Conservation (phyloP, 2,329 filamentous ascomycete species). For the Diplodia corticola region DNA sequence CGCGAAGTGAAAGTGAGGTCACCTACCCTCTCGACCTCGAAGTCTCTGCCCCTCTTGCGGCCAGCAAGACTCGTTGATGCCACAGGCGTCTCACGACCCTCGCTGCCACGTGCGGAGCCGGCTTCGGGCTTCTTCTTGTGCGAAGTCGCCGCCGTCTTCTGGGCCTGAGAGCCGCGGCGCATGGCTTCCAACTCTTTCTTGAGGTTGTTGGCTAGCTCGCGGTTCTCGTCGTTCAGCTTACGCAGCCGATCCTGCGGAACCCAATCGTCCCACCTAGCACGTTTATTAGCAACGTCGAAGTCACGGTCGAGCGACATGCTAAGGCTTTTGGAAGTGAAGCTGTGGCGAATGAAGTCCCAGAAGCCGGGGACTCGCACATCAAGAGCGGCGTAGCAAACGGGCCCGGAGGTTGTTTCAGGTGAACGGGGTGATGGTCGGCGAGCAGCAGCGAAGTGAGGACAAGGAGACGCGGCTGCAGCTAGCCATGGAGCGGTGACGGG, state of each 20-base stretch:
- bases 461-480: conserved; percentile 3
- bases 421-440: conserved; percentile 21
- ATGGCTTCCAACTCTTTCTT: conserved; percentile 66
- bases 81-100: conserved; percentile 68
- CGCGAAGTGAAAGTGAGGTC: conserved; percentile 18
- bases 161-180: conserved; percentile 44
- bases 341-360: neutral
- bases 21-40: conserved; percentile 76
- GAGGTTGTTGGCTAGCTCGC: conserved; percentile 77
- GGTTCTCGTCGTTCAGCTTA: conserved; percentile 93
- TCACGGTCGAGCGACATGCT: conserved; percentile 4
- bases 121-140: conserved; percentile 55
- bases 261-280: conserved; percentile 89
- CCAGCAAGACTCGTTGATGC: conserved; percentile 63
- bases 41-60: conserved; percentile 73
- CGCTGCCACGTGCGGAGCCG: conserved; percentile 70
- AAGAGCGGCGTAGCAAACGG: conserved; percentile 8
- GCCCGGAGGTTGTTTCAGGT: neutral
- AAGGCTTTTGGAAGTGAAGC: neutral
- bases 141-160: conserved; percentile 43
- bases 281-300: conserved; percentile 1
- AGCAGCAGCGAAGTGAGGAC: conserved; percentile 26
- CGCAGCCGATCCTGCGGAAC: conserved; percentile 89
- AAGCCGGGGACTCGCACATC: neutral
- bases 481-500: conserved; percentile 9